Evolutionary conservation across 805 yeast species (phyloP), one percentile per base, ranked within the genome.

Genomic region (Lipomyces yamadae): DNA sequence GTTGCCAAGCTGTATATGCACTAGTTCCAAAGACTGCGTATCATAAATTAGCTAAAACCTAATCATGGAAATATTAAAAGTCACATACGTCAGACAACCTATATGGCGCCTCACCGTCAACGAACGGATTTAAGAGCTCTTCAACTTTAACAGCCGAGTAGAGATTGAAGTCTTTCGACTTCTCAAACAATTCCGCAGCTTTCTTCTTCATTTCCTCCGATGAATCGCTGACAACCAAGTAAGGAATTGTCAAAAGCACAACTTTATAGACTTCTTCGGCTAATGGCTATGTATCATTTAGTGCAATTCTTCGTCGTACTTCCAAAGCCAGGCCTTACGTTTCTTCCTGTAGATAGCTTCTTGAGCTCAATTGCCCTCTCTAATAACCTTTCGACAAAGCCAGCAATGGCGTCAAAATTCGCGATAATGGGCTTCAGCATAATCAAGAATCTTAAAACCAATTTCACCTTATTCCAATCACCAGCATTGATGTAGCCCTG

Each of bases 381-480:
- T 66, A 91, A 77, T 33, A 91, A 80, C 67, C 84, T 85, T 61
- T 78, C 80, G 72, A 86, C 83, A 4, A 90, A 76, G 45, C 78
- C 66, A 3, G 85, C 71, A 24, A 67, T 30, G 35, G 83, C 85
- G 45, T 83, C 83, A 33, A 63, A 54, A 32, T 83, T 85, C 3
- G 78, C 76, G 59, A 91, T 77, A 39, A 92, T 84, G 2, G 92
- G 89, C 0, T 87, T 76, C 69, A 92, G 78, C 2, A 88, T 77
- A 0, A 92, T 86, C 70, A 91, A 79, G 70, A 92, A 87, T 73
- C 97, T 85, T 66, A 91, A 73, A 15, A 88, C 78, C 11, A 90
- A 81, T 77, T 94, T 93, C 69, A 91, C 76, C 70, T 86, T 85
- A 68, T 88, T 88, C 86, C 91, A 90, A 24, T 74, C 72, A 30